Percentiles rank a stretch among this genome's conserved stretches.
Conservation (phyloP, 2,329 filamentous ascomycete species). For the Paecilomyces dactylethromorphus region DNA sequence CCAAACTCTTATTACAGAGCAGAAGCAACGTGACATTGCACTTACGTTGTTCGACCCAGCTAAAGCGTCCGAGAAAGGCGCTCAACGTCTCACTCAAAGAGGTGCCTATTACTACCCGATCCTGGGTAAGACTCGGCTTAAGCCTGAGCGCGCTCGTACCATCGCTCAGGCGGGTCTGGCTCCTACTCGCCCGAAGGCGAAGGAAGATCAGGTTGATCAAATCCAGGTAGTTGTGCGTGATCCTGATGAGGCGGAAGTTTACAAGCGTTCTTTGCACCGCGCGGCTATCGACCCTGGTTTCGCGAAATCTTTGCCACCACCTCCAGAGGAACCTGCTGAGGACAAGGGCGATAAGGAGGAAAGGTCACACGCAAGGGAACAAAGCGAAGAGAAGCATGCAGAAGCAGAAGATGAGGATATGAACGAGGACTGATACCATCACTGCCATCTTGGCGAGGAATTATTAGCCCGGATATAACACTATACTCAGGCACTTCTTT, state of each 20-base stretch:
- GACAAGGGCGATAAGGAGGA: conserved; percentile 13
- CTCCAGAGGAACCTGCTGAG: conserved; percentile 18
- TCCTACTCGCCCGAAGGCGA: conserved; percentile 31
- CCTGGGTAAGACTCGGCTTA: conserved; percentile 50
- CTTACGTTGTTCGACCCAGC: conserved; percentile 51
- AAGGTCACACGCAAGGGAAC: not conserved
- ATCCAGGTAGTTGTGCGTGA: conserved; percentile 48
- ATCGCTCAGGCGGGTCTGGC: conserved; percentile 35
- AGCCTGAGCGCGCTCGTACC: conserved; percentile 40
- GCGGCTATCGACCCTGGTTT: conserved; percentile 42
- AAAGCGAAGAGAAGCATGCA: not conserved
- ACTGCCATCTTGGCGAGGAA: not conserved
- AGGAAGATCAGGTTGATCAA: conserved; percentile 45
- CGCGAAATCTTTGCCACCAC: conserved; percentile 27
- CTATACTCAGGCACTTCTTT: not conserved
- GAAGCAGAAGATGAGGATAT: not conserved
- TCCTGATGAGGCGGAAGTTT: conserved; percentile 43
- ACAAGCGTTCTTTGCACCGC: conserved; percentile 39
- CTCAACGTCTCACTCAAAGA: conserved; percentile 32
- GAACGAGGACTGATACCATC: not conserved
- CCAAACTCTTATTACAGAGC: conserved; percentile 45
- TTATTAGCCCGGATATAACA: not conserved
- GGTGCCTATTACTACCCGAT: conserved; percentile 60
- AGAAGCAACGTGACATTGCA: conserved; percentile 52
- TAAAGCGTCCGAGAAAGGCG: conserved; percentile 12